Evolutionary conservation across 2,329 filamentous ascomycete species (phyloP).

Genomic region (Penicillium sp.): DNA sequence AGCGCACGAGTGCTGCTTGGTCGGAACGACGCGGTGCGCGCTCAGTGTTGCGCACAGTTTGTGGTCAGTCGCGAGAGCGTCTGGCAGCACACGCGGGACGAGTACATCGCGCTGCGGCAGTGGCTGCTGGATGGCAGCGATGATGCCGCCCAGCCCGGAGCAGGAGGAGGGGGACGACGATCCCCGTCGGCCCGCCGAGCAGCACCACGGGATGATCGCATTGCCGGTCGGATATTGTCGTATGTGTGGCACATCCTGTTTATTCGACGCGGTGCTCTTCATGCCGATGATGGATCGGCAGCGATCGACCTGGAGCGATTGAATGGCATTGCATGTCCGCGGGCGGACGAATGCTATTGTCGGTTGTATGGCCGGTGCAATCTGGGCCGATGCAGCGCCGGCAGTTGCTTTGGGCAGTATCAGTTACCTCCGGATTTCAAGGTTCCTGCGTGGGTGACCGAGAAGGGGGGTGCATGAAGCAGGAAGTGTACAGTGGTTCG

Average conservation of each 20-base stretch:
- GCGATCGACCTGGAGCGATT: slow-evolving; percentile 34
- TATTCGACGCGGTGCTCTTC: too few species aligned
- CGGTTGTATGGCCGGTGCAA: slow-evolving; percentile 37
- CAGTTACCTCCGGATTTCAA: too few species aligned
- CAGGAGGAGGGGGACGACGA: too few species aligned
- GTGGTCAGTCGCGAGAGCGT: slow-evolving; percentile 44
- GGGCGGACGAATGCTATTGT: slow-evolving; percentile 39
- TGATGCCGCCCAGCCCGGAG: not conserved
- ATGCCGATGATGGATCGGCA: too few species aligned
- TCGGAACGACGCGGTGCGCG: slow-evolving; percentile 37
- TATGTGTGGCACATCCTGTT: slow-evolving; percentile 47
- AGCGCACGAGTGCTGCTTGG: slow-evolving; percentile 32
- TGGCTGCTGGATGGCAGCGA: slow-evolving; percentile 44
- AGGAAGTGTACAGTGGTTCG: too few species aligned
- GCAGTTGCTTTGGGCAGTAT: too few species aligned
- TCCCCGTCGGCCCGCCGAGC: too few species aligned
- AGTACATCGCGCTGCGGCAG: slow-evolving; percentile 47
- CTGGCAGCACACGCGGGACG: slow-evolving; percentile 42
- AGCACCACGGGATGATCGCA: slow-evolving; percentile 37
- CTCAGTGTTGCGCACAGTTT: slow-evolving; percentile 52
- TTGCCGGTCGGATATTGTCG: slow-evolving; percentile 41
- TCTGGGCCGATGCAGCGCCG: too few species aligned
- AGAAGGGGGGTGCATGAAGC: too few species aligned
- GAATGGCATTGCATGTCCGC: slow-evolving; percentile 33
- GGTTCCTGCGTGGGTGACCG: too few species aligned